Percentiles rank a stretch among this genome's conserved stretches.
Evolutionary conservation across 352 stramenopile genomes (phyloP).

Genomic region (Globisporangium paroecandrum): DNA sequence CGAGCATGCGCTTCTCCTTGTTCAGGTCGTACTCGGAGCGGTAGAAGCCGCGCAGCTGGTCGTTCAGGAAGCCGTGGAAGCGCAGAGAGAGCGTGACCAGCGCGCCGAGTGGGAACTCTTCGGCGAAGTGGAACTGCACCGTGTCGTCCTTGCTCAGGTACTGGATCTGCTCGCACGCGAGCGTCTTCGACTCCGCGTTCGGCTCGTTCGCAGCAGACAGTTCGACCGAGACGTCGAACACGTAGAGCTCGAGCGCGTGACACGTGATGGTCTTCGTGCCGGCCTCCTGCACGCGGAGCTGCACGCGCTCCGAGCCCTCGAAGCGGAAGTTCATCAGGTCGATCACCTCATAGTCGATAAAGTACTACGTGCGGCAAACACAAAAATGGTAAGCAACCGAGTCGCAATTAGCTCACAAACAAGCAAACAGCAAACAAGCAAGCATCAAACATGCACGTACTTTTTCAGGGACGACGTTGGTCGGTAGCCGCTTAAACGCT

Average conservation of each 20-base stretch:
- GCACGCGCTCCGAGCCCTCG: slow-evolving; percentile 58
- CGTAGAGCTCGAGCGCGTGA: slow-evolving; percentile 93
- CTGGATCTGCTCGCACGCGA: slow-evolving; percentile 46
- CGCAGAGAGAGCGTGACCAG: slow-evolving; percentile 37
- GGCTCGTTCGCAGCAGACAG: slow-evolving; percentile 25
- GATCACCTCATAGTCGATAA: slow-evolving; percentile 72
- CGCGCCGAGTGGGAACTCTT: slow-evolving; percentile 31
- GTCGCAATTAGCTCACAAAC: neutral
- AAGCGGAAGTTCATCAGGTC: slow-evolving; percentile 80
- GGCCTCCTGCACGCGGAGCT: slow-evolving; percentile 46
- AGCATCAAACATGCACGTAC: slow-evolving; percentile 17
- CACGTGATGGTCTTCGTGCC: slow-evolving; percentile 81
- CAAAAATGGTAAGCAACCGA: neutral
- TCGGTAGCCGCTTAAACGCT: slow-evolving; percentile 53
- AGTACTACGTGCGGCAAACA: slow-evolving; percentile 39
- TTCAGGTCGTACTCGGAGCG: slow-evolving; percentile 91
- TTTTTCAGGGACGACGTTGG: slow-evolving; percentile 54
- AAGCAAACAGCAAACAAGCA: neutral
- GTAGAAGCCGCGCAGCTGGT: slow-evolving; percentile 97
- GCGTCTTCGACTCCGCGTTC: slow-evolving; percentile 22
- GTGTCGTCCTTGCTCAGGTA: slow-evolving; percentile 50
- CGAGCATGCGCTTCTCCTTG: slow-evolving; percentile 90
- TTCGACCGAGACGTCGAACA: slow-evolving; percentile 63
- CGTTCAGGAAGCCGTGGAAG: slow-evolving; percentile 81
- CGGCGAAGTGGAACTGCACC: slow-evolving; percentile 55